Evolutionary conservation across 257 asterid genomes (phyloP), one percentile per base, ranked within the genome.

Genomic region (Eustoma russellianum): DNA sequence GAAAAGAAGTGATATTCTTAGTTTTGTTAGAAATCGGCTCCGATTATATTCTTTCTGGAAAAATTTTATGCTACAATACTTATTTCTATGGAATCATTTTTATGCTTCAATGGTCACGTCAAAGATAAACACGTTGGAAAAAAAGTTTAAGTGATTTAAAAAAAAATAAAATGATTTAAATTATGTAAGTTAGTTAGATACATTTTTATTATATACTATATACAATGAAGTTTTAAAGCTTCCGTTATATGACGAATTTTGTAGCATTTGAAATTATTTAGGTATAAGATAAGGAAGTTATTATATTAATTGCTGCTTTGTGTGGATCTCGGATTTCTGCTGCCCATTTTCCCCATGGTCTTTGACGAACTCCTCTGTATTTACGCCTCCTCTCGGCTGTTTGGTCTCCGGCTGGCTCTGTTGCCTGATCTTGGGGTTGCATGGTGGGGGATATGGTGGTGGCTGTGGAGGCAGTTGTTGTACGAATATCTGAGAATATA

Each of bases 281-380:
- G n/a, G n/a, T n/a, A n/a, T n/a, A n/a, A n/a, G n/a, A n/a, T n/a
- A n/a, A n/a, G n/a, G n/a, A n/a, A n/a, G n/a, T n/a, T n/a, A n/a
- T n/a, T n/a, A n/a, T n/a, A n/a, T n/a, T n/a, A n/a, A n/a, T 65
- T 2, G 93, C 83, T 17, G 94, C 94, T 65, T 79, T 89, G 18
- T 83, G 90, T 1, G 97, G 97, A 52, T 86, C 95, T 59, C 97
- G 59, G 61, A 89, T 89, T 49, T 89, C 97, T 0, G 97, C 97
- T 1, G n/a, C n/a, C n/a, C n/a, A n/a, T n/a, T n/a, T n/a, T n/a
- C n/a, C n/a, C n/a, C n/a, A n/a, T n/a, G n/a, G 95, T 18, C 97
- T 62, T 14, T 86, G 97, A 43, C 97, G 75, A 0, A 86, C 95
- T 13, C 97, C 97, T 70, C 95, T 79, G 69, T 86, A 89, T 70